Evolutionary conservation across 192 early-diverging fungal species (phyloP).

Genomic region (Rhizophagus sp.): DNA sequence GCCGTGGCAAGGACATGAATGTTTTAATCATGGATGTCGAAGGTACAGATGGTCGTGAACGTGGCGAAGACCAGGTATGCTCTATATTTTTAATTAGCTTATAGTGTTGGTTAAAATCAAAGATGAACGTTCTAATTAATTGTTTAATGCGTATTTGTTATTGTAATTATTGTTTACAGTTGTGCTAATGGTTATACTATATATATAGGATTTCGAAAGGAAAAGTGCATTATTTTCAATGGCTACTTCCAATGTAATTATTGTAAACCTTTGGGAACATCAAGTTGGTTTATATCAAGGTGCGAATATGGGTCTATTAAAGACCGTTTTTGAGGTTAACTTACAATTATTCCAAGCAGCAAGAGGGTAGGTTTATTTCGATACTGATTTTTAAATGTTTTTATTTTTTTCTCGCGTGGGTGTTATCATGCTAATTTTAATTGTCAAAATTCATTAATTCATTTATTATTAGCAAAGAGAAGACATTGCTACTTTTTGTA

Average conservation of each 20-base stretch:
- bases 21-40: slow-evolving; percentile 98
- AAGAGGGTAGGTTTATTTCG: slow-evolving; percentile 52
- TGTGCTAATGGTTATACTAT: not conserved
- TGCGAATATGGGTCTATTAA: slow-evolving; percentile 97
- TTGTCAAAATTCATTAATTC: slow-evolving; percentile 2
- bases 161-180: too few species aligned
- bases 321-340: slow-evolving; percentile 99
- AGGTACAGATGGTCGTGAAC: slow-evolving; percentile 97
- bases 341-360: slow-evolving; percentile 90
- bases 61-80: slow-evolving; percentile 88
- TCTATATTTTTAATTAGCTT: not conserved
- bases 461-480: slow-evolving; percentile 61
- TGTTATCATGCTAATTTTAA: not conserved
- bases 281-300: slow-evolving; percentile 98
- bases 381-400: too few species aligned
- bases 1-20: slow-evolving; percentile 75
- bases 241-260: slow-evolving; percentile 90
- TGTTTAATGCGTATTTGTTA: too few species aligned
- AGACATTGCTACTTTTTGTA: slow-evolving; percentile 94
- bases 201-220: slow-evolving; percentile 86
- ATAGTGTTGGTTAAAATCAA: not conserved
- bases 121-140: not conserved
- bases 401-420: too few species aligned
- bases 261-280: slow-evolving; percentile 99
- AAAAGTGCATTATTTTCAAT: slow-evolving; percentile 97